Evolutionary conservation across 106 monocot species (phyloP).

Genomic region (Dactylorhiza incarnata): DNA sequence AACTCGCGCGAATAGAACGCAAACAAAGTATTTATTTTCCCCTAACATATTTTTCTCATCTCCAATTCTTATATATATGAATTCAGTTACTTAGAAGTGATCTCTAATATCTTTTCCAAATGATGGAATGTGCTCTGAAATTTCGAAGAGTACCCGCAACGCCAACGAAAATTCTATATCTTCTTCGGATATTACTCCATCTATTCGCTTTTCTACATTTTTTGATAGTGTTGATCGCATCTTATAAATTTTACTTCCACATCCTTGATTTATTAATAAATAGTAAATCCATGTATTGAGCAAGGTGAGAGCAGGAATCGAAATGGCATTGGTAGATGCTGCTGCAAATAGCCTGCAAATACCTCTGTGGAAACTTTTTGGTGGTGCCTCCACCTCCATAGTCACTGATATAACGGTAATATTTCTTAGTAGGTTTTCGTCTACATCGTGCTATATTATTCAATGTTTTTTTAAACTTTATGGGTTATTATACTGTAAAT

Average conservation of each 20-base stretch:
- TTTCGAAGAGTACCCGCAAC: neutral
- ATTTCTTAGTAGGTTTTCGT: neutral
- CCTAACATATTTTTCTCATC: neutral
- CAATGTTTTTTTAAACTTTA: neutral
- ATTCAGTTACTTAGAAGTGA: neutral
- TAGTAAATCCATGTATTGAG: conserved; percentile 8
- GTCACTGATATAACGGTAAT: conserved; percentile 72
- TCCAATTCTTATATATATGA: neutral
- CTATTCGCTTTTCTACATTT: neutral
- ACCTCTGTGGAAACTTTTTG: conserved; percentile 95
- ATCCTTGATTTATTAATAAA: conserved; percentile 3
- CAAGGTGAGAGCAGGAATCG: conserved; percentile 85
- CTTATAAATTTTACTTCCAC: no score
- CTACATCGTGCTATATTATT: neutral
- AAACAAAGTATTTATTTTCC: neutral
- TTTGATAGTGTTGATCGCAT: neutral
- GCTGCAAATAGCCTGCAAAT: conserved; percentile 69
- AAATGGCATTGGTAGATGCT: conserved; percentile 98
- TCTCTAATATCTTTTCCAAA: neutral
- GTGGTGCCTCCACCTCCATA: conserved; percentile 55
- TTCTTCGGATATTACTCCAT: neutral
- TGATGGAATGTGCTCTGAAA: neutral
- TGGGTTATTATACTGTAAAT: neutral
- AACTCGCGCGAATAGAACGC: neutral
- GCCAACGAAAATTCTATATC: neutral